These are phyloP conservation scores for Spergularia marina DNA, from an alignment of 148 eudicot genomes.

Conservation along the genomic window DNA sequence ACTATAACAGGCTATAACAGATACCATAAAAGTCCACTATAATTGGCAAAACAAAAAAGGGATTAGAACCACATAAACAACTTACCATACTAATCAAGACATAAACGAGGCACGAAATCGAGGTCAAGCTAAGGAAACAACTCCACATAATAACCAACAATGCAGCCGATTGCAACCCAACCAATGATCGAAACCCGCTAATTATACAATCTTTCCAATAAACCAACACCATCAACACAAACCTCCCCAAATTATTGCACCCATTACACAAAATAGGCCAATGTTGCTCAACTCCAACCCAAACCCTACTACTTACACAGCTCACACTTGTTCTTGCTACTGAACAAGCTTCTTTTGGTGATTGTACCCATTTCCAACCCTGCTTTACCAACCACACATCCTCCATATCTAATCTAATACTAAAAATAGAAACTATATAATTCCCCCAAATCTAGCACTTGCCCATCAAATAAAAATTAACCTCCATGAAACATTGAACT, in stretches of 20 bases:
- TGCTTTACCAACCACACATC: slow-evolving; percentile 85
- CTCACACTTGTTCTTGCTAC: slow-evolving; percentile 36
- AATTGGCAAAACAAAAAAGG: neutral
- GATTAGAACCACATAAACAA: neutral
- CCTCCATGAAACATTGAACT: slow-evolving; percentile 14
- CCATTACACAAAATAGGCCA: slow-evolving; percentile 87
- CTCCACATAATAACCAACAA: slow-evolving; percentile 95
- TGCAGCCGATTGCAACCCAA: slow-evolving; percentile 68
- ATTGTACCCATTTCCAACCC: slow-evolving; percentile 82
- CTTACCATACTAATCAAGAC: slow-evolving; percentile 79
- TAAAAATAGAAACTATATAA: neutral
- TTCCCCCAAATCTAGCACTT: slow-evolving; percentile 9
- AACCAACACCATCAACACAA: slow-evolving; percentile 43
- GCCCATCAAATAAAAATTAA: slow-evolving; percentile 9
- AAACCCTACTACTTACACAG: slow-evolving; percentile 57
- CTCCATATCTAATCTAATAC: slow-evolving; percentile 45
- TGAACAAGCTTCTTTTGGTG: slow-evolving; percentile 56
- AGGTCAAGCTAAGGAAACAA: slow-evolving; percentile 93
- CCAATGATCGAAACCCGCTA: slow-evolving; percentile 53
- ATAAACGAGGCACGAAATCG: slow-evolving; percentile 81
- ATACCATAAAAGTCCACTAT: neutral
- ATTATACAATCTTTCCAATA: slow-evolving; percentile 63
- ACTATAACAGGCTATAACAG: neutral
- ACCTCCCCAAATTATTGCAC: slow-evolving; percentile 45
- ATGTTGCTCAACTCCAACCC: slow-evolving; percentile 51